A percentile compares a stretch with the other conserved stretches of the same genome.
These are phyloP conservation scores for Spergularia azorica DNA, from an alignment of 179 eudicot species.

Conservation along the genomic window DNA sequence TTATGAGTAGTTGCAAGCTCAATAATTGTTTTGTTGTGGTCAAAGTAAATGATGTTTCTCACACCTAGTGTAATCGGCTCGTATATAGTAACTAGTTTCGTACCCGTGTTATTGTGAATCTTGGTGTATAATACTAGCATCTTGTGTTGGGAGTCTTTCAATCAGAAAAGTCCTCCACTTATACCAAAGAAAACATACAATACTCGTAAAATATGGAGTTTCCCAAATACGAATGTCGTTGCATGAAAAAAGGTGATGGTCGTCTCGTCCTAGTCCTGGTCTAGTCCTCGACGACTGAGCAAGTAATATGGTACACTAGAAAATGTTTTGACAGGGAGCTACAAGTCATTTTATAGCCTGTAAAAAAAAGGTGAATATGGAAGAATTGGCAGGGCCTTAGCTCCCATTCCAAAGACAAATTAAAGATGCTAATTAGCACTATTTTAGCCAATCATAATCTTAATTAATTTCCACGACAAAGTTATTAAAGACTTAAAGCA, in stretches of 20 bases:
- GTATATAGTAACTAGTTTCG: too few relatives aligned
- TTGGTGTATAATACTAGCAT: too few relatives aligned
- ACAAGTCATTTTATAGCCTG: not conserved
- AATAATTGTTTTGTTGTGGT: too few relatives aligned
- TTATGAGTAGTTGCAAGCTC: too few relatives aligned
- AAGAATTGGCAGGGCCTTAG: not conserved
- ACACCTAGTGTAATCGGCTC: too few relatives aligned
- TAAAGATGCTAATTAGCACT: not conserved
- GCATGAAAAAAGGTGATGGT: constrained; percentile 7
- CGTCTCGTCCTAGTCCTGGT: not conserved
- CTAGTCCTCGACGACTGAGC: constrained; percentile 7
- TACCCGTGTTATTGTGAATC: too few relatives aligned
- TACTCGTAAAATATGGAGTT: too few relatives aligned
- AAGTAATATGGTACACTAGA: not conserved
- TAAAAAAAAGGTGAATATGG: not conserved
- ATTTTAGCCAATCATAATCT: not conserved
- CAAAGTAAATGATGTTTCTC: too few relatives aligned
- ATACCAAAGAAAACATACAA: too few relatives aligned
- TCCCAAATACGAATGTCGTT: constrained; percentile 6
- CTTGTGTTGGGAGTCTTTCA: too few relatives aligned
- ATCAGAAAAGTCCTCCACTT: too few relatives aligned
- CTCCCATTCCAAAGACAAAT: constrained; percentile 20
- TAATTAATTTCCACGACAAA: not conserved
- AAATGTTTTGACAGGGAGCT: not conserved
- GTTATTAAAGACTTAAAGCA: constrained; percentile 4